Conservation (phyloP, 345 rosid genomes). For the Lepidium aucheri region DNA sequence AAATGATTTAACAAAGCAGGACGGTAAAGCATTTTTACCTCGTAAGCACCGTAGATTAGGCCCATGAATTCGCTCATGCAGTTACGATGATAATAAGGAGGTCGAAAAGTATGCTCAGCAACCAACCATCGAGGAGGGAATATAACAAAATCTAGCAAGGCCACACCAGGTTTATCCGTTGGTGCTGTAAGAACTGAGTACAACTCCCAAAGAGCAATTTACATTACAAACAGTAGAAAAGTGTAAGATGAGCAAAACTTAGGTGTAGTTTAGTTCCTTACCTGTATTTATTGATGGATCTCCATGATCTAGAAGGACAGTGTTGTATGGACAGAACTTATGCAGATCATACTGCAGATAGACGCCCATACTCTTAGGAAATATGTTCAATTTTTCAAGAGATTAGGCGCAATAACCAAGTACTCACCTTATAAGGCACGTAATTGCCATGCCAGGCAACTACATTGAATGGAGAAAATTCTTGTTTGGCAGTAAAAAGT, state of each 20-base stretch:
- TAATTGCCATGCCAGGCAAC: conserved; percentile 99
- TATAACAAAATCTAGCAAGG: conserved; percentile 87
- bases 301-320: conserved; percentile 81
- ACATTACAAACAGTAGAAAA: not conserved
- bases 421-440: conserved; percentile 75
- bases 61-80: conserved; percentile 99
- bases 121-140: conserved; percentile 98
- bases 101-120: conserved; percentile 92
- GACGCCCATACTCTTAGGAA: not conserved
- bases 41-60: conserved; percentile 80
- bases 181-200: conserved; percentile 88
- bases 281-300: conserved; percentile 97
- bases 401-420: not conserved
- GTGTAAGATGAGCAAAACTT: not conserved
- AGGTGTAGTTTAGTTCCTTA: not conserved
- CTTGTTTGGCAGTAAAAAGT: conserved; percentile 80
- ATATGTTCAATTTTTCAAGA: not conserved
- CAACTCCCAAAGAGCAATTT: not conserved
- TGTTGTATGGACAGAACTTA: conserved; percentile 92
- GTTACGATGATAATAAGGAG: conserved; percentile 95
- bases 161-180: conserved; percentile 95
- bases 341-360: conserved; percentile 70
- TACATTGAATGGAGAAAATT: conserved; percentile 93
- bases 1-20: not conserved
- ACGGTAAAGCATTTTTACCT: conserved; percentile 36